These are phyloP conservation scores for Solanum chiquidenum DNA, from an alignment of 257 asterid species.

Conservation along the genomic window DNA sequence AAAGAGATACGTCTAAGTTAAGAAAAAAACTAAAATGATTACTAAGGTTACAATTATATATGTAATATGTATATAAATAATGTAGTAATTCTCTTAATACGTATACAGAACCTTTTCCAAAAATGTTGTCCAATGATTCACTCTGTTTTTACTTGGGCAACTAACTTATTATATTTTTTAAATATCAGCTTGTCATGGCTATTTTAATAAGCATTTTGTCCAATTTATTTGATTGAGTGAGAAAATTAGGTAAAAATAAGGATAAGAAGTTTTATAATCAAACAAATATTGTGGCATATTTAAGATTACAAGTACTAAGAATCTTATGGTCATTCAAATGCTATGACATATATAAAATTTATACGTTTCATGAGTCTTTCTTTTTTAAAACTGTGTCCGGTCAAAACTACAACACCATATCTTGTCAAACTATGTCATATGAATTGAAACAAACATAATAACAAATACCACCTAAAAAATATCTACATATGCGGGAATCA, in stretches of 20 bases:
- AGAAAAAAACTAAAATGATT: background rate
- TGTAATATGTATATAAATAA: background rate
- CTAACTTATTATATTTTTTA: no score
- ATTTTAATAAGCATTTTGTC: no score
- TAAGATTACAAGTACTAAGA: background rate
- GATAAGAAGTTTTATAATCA: background rate
- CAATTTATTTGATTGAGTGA: no score
- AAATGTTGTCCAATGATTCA: background rate
- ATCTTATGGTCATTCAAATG: no score
- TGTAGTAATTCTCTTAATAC: background rate
- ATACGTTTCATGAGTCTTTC: background rate
- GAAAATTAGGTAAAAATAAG: background rate
- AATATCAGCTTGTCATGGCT: no score
- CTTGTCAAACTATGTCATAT: no score
- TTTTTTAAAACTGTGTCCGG: background rate
- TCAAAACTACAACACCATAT: no score
- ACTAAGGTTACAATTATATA: background rate
- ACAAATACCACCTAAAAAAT: background rate
- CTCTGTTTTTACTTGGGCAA: no score
- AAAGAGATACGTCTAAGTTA: background rate
- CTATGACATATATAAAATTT: background rate
- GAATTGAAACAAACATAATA: background rate
- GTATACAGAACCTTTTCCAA: background rate
- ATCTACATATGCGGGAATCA: background rate
- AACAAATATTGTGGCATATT: background rate